Evolutionary conservation across 2,329 filamentous ascomycete genomes (phyloP), one percentile per base, ranked within the genome.

Genomic region (Paecilomyces dactylethromorphus): DNA sequence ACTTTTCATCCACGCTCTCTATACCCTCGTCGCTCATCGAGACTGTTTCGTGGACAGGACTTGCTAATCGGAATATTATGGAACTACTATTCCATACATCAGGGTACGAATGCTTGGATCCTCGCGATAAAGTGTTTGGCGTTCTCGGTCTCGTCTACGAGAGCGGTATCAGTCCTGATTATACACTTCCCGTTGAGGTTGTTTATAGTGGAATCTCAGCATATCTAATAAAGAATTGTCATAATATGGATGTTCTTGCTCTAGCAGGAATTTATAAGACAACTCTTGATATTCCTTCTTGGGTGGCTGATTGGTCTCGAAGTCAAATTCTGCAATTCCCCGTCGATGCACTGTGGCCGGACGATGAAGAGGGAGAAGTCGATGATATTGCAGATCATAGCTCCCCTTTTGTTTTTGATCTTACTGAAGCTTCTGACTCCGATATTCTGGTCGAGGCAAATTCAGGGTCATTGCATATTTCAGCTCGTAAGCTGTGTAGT

Each of bases 241-340:
- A 21, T n/a, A 21, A 4, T 8, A 56, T 56, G 54, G 54, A 56
- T 26, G 54, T 56, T 26, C 35, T 56, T 39, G 35, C 54, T 13
- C 24, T 56, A 29, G 32, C 35, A 26, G 54, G 54, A 24, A 31
- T 35, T 11, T 49, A 24, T 21, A 45, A 56, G 6, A 56, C 24
- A 49, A 21, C 18, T 49, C 31, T 56, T 18, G 18, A 18, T 56
- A 12, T 26, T n/a, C 54, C 54, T 11, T 56, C 54, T 22, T 56
- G 54, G 54, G 54, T 56, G 5, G 33, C 54, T 26, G 54, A 56
- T 56, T 56, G 54, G 54, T 56, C 54, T 35, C 54, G 49, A 6
- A 31, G 12, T 2, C 29, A 18, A 39, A 26, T 18, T 5, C 35
- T 21, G 18, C n/a, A 10, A 11, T 50, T 56, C 22, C 32, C 54